Evolutionary conservation across 768 basidiomycete species (phyloP).

Genomic region (Cubamyces lactineus): DNA sequence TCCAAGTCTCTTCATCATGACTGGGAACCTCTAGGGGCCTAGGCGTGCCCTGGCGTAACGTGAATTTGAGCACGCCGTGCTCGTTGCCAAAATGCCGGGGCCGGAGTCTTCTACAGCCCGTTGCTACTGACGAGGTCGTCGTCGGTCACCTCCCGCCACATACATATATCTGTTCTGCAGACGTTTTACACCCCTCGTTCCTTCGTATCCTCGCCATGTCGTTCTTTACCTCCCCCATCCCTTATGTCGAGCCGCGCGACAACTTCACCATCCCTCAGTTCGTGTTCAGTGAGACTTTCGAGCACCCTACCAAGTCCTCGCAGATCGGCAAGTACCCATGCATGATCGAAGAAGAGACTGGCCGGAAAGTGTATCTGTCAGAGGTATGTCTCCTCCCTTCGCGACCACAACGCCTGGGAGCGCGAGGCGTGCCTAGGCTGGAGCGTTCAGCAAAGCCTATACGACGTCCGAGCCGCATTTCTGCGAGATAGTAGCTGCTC

Average conservation of each 20-base stretch:
- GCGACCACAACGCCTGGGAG: too few relatives aligned
- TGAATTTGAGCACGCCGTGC: too few relatives aligned
- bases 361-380: slow-evolving; percentile 16
- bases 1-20: too few relatives aligned
- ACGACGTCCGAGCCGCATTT: too few relatives aligned
- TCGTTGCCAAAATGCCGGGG: too few relatives aligned
- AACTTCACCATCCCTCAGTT: slow-evolving; percentile 25
- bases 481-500: too few relatives aligned
- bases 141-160: not conserved
- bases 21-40: too few relatives aligned
- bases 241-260: slow-evolving; percentile 20
- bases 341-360: slow-evolving; percentile 25
- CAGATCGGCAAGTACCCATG: slow-evolving; percentile 12
- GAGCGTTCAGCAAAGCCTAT: too few relatives aligned
- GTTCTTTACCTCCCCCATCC: slow-evolving; percentile 1
- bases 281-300: slow-evolving; percentile 17
- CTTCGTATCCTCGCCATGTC: not conserved
- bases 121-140: too few relatives aligned
- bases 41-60: too few relatives aligned
- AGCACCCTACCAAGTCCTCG: slow-evolving; percentile 16
- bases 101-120: too few relatives aligned
- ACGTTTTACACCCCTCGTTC: not conserved
- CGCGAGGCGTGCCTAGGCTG: too few relatives aligned
- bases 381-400: slow-evolving; percentile 5
- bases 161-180: not conserved